Conservation (phyloP, 192 early-diverging fungal genomes). For the Martensiomyces pterosporus region DNA sequence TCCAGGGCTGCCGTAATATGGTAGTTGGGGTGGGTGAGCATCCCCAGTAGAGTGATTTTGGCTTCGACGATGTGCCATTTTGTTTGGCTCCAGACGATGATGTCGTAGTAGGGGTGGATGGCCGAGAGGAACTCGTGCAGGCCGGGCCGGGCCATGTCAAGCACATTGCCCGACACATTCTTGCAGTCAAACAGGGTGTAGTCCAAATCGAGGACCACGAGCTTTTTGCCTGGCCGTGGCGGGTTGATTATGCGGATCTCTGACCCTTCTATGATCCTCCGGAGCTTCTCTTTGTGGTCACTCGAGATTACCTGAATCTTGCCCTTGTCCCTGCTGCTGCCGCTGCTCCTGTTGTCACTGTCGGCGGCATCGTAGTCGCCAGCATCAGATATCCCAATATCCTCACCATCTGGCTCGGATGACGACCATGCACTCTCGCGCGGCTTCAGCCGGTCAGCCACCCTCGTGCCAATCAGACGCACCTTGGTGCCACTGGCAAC, state of each 20-base stretch:
- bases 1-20: conserved; percentile 69
- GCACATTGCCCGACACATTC: conserved; percentile 53
- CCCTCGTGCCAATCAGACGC: conserved; percentile 37
- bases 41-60: conserved; percentile 70
- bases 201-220: conserved; percentile 74
- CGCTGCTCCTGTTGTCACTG: neutral
- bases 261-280: neutral
- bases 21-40: conserved; percentile 60
- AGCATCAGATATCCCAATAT: conserved; percentile 11
- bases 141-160: conserved; percentile 61
- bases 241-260: conserved; percentile 30
- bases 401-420: conserved; percentile 4
- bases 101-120: conserved; percentile 64
- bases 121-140: conserved; percentile 62
- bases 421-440: neutral
- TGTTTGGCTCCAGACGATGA: conserved; percentile 78
- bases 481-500: conserved; percentile 23
- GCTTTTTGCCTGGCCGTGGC: conserved; percentile 52
- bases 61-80: conserved; percentile 66
- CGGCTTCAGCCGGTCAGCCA: conserved; percentile 13
- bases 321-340: neutral
- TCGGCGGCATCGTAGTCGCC: neutral
- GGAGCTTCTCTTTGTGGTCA: conserved; percentile 11
- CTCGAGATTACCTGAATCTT: conserved; percentile 16
- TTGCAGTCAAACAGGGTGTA: conserved; percentile 76